Evolutionary conservation across 2,329 filamentous ascomycete genomes (phyloP).

Genomic region (Ceratocystis destructans): DNA sequence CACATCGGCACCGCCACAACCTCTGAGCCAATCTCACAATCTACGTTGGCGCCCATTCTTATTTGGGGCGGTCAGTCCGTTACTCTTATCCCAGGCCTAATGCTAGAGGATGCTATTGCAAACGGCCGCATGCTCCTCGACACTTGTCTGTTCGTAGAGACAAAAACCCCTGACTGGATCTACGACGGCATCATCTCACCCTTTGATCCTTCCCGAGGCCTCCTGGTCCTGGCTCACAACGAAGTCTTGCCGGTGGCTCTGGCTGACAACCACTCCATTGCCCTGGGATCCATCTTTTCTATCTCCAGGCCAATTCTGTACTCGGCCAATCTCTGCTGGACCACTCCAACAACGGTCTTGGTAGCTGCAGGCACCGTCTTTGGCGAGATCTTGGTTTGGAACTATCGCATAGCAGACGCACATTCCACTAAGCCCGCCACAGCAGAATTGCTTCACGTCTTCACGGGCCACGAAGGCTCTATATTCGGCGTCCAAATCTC

Average conservation of each 20-base stretch:
- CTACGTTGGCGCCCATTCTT: conserved; percentile 31
- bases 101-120: conserved; percentile 23
- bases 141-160: conserved; percentile 1
- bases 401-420: conserved; percentile 35
- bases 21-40: background rate
- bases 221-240: conserved; percentile 77
- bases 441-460: conserved; percentile 38
- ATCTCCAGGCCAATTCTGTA: conserved; percentile 77
- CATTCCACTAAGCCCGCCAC: conserved; percentile 10
- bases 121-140: background rate
- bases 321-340: conserved; percentile 60
- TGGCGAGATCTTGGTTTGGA: conserved; percentile 87
- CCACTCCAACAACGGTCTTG: conserved; percentile 45
- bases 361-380: conserved; percentile 86
- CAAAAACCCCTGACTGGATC: conserved; percentile 57
- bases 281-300: conserved; percentile 40
- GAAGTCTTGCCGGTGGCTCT: conserved; percentile 46
- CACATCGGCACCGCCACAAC: conserved; percentile 27
- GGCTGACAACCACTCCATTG: conserved; percentile 24
- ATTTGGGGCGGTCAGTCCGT: conserved; percentile 58
- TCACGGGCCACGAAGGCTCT: conserved; percentile 72
- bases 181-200: conserved; percentile 49
- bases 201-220: conserved; percentile 31
- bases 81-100: conserved; percentile 23
- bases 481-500: conserved; percentile 85